Conservation (phyloP, 225 moss, liverwort and hornwort genomes). For the Physcomitrium patens region DNA sequence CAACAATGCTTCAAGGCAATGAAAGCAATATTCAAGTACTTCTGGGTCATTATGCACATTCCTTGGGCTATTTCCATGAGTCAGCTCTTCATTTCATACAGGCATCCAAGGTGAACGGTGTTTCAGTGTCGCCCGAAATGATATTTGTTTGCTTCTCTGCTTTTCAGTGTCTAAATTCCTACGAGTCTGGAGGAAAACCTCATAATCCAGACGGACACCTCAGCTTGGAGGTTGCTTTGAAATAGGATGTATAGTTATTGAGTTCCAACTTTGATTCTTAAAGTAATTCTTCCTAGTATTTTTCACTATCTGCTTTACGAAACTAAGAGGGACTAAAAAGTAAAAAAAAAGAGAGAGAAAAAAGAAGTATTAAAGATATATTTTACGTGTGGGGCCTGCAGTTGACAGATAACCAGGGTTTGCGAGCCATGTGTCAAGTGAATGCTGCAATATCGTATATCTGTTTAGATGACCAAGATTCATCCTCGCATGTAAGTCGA, state of each 20-base stretch:
- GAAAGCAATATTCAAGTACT: conserved; percentile 87
- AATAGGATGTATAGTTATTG: not conserved
- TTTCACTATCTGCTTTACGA: too few species aligned
- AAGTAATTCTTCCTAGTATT: too few species aligned
- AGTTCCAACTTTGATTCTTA: too few species aligned
- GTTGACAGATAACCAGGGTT: conserved; percentile 66
- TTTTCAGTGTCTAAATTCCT: conserved; percentile 8
- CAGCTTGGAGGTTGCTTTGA: conserved; percentile 22
- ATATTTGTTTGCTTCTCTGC: conserved; percentile 13
- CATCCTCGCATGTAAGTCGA: conserved; percentile 51
- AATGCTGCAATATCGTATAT: conserved; percentile 87
- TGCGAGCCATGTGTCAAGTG: conserved; percentile 90
- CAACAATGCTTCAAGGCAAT: conserved; percentile 76
- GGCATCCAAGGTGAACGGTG: conserved; percentile 66
- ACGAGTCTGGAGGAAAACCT: conserved; percentile 11
- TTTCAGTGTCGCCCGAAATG: conserved; percentile 24
- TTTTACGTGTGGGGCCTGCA: conserved; percentile 41
- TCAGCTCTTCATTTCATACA: conserved; percentile 81
- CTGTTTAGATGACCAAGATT: conserved; percentile 84
- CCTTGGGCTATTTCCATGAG: conserved; percentile 77
- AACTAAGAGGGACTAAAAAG: too few species aligned
- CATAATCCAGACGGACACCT: conserved; percentile 11
- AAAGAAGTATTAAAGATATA: conserved; percentile 4
- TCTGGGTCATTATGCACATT: conserved; percentile 91
- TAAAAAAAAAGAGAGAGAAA: too few species aligned